These are phyloP conservation scores for Aspergillus floridensis DNA, from an alignment of 2,329 filamentous ascomycete species.

Conservation along the genomic window DNA sequence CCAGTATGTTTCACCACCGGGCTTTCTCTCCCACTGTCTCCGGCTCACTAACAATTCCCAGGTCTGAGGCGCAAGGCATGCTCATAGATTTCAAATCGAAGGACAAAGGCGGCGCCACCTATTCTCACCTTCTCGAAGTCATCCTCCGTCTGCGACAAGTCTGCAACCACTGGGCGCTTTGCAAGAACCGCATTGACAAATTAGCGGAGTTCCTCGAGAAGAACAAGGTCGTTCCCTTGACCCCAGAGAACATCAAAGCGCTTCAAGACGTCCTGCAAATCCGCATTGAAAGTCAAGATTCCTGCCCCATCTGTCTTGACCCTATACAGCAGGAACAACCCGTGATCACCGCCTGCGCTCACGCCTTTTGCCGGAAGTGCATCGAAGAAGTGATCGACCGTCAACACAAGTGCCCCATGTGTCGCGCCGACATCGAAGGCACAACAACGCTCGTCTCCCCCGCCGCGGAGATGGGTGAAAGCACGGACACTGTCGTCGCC, in stretches of 20 bases:
- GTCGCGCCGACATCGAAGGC: conserved; percentile 65
- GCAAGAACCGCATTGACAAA: conserved; percentile 69
- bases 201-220: conserved; percentile 68
- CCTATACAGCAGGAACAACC: conserved; percentile 63
- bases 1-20: conserved; percentile 48
- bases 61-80: conserved; percentile 70
- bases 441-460: conserved; percentile 65
- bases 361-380: conserved; percentile 72
- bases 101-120: conserved; percentile 53
- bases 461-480: conserved; percentile 55
- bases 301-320: conserved; percentile 80
- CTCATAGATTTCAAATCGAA: conserved; percentile 58
- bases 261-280: conserved; percentile 74
- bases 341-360: conserved; percentile 81
- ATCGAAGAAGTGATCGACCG: conserved; percentile 71
- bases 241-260: conserved; percentile 66
- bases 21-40: not conserved
- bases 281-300: conserved; percentile 75
- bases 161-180: conserved; percentile 86
- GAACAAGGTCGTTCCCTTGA: conserved; percentile 66
- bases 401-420: conserved; percentile 82
- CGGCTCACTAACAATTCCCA: conserved; percentile 31
- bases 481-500: conserved; percentile 49
- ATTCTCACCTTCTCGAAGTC: conserved; percentile 75
- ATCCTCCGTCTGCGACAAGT: conserved; percentile 79